Base-by-base conservation (phyloP, 306 rosid genomes). In the Neltuma alba region DNA sequence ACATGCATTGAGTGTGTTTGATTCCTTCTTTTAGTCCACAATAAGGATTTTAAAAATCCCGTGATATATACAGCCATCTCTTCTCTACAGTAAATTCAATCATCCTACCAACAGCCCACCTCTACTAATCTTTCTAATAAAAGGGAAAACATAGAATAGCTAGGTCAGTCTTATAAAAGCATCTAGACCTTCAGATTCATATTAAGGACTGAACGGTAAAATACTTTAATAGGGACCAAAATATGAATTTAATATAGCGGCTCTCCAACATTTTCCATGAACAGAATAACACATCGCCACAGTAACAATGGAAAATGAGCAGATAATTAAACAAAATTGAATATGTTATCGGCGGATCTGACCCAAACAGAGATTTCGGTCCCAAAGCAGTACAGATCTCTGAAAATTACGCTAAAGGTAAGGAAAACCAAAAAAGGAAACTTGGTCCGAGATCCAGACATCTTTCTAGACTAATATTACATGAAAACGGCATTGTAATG, bases 331-430 rank as follows among this genome's bases (percentile, higher is more conserved):
- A 50, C 11, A 41, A 79, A 82, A 79, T 31, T 76, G 58, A 76
- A 48, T 57, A 47, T 12, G 50, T 12, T 61, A 76, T 76, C 36
- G 20, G 74, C 79, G 85, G 94, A 90, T 92, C 97, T 90, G 80
- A 76, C 45, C 47, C 66, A 79, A 68, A 48, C 68, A 72, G 69
- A 70, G 72, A 63, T 14, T 57, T 8, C 0, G 61, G 81, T 41
- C 70, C 28, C 31, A 69, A 25, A 52, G 44, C 72, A 37, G 28
- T 66, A 27, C 33, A 78, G 90, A 92, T 88, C 92, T 85, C 73
- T 34, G 57, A 80, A 23, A 44, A 72, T 12, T 50, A 45, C 41
- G 71, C 61, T 21, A 71, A 9, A 41, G 54, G 25, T 11, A 76
- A 18, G 3, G 72, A 66, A 44, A 41, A 57, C 47, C 45, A 9